These are phyloP conservation scores for Sporisorium graminicola DNA, from an alignment of 1,284 basidiomycete genomes.

Conservation along the genomic window DNA sequence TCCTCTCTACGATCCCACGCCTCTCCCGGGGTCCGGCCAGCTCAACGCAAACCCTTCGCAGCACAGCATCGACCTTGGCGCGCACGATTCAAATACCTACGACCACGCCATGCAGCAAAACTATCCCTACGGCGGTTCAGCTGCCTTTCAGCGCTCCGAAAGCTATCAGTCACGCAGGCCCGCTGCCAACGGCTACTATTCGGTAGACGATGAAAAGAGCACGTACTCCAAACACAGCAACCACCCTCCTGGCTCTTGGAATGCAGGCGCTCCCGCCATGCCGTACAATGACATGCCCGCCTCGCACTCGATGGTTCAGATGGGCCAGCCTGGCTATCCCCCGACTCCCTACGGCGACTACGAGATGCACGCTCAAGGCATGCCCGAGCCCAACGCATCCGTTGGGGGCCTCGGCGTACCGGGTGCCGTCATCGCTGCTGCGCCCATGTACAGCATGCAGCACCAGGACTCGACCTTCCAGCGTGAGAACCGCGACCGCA, in stretches of 20 bases:
- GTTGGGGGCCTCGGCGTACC: slow-evolving; percentile 35
- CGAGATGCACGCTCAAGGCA: slow-evolving; percentile 17
- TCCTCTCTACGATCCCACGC: slow-evolving; percentile 37
- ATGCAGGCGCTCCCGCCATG: slow-evolving; percentile 8
- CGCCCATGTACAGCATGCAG: slow-evolving; percentile 34
- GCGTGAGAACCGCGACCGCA: slow-evolving; percentile 46
- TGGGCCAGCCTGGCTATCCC: slow-evolving; percentile 37
- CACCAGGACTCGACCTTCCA: slow-evolving; percentile 27
- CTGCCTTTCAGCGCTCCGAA: slow-evolving; percentile 35
- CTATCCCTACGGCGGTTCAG: slow-evolving; percentile 33
- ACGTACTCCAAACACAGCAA: slow-evolving; percentile 43
- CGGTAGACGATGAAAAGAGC: slow-evolving; percentile 47
- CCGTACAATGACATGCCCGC: slow-evolving; percentile 26
- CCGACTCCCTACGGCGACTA: slow-evolving; percentile 33
- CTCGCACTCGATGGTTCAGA: slow-evolving; percentile 38
- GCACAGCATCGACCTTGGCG: slow-evolving; percentile 39
- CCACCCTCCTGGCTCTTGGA: slow-evolving; percentile 26
- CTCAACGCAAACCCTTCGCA: slow-evolving; percentile 24
- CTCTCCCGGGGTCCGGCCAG: slow-evolving; percentile 15
- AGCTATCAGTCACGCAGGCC: slow-evolving; percentile 26
- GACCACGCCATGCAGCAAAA: slow-evolving; percentile 30
- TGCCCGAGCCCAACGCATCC: slow-evolving; percentile 21
- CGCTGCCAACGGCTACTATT: slow-evolving; percentile 18
- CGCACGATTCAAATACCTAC: slow-evolving; percentile 18
- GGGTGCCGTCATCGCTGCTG: slow-evolving; percentile 41